phyloP scores from a whole-genome alignment of 352 stramenopile genomes.

The Phytophthora boehmeriae region DNA sequence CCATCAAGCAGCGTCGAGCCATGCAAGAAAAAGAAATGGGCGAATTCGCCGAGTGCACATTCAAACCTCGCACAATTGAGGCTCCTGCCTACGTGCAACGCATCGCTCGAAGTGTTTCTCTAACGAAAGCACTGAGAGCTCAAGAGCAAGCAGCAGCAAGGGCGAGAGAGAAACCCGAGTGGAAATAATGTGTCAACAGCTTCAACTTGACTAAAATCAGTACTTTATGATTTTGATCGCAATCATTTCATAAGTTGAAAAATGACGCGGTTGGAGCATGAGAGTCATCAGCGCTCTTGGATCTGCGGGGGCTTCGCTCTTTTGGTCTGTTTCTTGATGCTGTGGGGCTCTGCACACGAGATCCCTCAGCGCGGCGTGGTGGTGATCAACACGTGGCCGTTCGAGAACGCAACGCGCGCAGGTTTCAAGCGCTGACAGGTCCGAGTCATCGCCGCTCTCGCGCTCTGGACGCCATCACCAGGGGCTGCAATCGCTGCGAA shows the following conservation, averaged over 20 bases:
- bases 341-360: conserved; percentile 31
- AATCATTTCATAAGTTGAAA: too few relatives aligned
- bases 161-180: conserved; percentile 62
- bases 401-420: conserved; percentile 68
- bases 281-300: conserved; percentile 32
- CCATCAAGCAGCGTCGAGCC: conserved; percentile 73
- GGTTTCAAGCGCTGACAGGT: conserved; percentile 58
- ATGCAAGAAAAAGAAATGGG: conserved; percentile 83
- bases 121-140: conserved; percentile 71
- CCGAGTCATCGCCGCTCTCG: conserved; percentile 4
- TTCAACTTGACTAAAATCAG: conserved; percentile 17
- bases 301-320: conserved; percentile 37
- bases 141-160: conserved; percentile 52
- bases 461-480: conserved; percentile 69
- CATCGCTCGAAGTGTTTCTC: conserved; percentile 77
- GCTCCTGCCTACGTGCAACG: conserved; percentile 83
- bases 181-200: conserved; percentile 46
- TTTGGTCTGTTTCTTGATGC: conserved; percentile 35
- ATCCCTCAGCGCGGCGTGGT: conserved; percentile 43
- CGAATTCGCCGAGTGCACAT: conserved; percentile 86
- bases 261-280: conserved; percentile 22
- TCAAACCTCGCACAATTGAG: conserved; percentile 85
- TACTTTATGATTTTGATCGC: not conserved
- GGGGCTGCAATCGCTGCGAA: conserved; percentile 81
- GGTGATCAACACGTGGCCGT: conserved; percentile 88